Base-by-base conservation (phyloP, 1,284 basidiomycete species). In the Sanghuangporus sanghuang region DNA sequence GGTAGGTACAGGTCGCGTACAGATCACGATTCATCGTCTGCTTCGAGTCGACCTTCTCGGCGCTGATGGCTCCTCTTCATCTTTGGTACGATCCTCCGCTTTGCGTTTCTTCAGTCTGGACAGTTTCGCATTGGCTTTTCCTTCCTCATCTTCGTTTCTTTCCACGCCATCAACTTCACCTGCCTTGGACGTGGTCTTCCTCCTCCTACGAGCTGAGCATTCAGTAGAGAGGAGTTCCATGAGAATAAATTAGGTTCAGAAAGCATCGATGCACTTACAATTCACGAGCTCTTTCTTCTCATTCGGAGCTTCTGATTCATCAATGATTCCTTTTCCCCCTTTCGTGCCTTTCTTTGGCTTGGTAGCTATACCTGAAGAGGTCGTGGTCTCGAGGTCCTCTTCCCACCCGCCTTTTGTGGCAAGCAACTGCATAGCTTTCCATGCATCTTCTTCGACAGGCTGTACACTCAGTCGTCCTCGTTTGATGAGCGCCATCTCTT, bases 391-490 rank as follows among this genome's bases (percentile, higher is more conserved):
- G n/a, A 42, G 11, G 12, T 42, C 40, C 40, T 77, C 78, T 23
- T 83, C 81, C 87, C 88, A 90, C 0, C 89, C 88, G 4, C 95
- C 96, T 36, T 79, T 81, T 57, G 85, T 80, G 0, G 93, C 90
- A 57, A 98, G 74, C 54, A 77, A 69, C 9, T 79, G 73, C 16
- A 97, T 82, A 0, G 85, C 83, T 21, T 83, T 78, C 82, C 88
- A 98, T 0, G 93, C 90, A 9, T 74, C 78, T 63, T 83, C 75
- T 35, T 82, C 77, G 0, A 96, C 94, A 2, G 86, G 84, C 75
- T 98, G 94, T 49, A 94, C 90, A 74, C 94, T 96, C 57, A 98
- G 79, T 57, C 96, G 79, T 1, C 95, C 94, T 7, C 92, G 83
- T 21, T 84, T 90, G 16, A 98, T 81, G 27, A 98, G 78, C 52